Evolutionary conservation across 108 stramenopile species (phyloP).

Genomic region (Schizochytrium sp.): DNA sequence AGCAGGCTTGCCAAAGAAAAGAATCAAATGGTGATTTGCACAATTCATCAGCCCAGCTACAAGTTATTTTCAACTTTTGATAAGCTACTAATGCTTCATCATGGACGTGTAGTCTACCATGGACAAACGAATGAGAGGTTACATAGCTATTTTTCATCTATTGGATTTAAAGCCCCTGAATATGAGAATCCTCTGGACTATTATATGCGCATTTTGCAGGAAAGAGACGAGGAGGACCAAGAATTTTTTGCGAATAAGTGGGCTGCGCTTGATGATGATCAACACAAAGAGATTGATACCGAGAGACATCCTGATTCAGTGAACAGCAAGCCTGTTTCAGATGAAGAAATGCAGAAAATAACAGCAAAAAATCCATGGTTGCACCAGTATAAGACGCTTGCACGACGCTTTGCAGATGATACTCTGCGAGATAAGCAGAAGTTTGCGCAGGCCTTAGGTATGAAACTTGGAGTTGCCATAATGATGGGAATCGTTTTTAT

Average conservation of each 20-base stretch:
- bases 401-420: not conserved
- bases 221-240: slow-evolving; percentile 20
- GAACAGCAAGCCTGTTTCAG: not conserved
- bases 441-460: not conserved
- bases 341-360: not conserved
- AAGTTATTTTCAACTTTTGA: slow-evolving; percentile 85
- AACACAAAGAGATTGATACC: not conserved
- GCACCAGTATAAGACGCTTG: slow-evolving; percentile 4
- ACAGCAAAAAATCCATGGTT: slow-evolving; percentile 15
- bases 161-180: slow-evolving; percentile 63
- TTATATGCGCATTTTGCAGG: slow-evolving; percentile 51
- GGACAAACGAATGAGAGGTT: slow-evolving; percentile 80
- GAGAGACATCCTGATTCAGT: not conserved
- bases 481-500: slow-evolving; percentile 49
- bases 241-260: slow-evolving; percentile 40
- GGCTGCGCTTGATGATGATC: slow-evolving; percentile 22
- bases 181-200: slow-evolving; percentile 41
- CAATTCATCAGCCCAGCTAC: slow-evolving; percentile 88
- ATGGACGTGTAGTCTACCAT: slow-evolving; percentile 84
- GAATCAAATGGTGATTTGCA: slow-evolving; percentile 81
- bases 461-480: not conserved
- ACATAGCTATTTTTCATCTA: slow-evolving; percentile 75
- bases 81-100: slow-evolving; percentile 82
- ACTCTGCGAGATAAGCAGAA: slow-evolving; percentile 28
- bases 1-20: slow-evolving; percentile 61